phyloP scores from a whole-genome alignment of 2,329 filamentous ascomycete species.

The Emmonsia crescens region DNA sequence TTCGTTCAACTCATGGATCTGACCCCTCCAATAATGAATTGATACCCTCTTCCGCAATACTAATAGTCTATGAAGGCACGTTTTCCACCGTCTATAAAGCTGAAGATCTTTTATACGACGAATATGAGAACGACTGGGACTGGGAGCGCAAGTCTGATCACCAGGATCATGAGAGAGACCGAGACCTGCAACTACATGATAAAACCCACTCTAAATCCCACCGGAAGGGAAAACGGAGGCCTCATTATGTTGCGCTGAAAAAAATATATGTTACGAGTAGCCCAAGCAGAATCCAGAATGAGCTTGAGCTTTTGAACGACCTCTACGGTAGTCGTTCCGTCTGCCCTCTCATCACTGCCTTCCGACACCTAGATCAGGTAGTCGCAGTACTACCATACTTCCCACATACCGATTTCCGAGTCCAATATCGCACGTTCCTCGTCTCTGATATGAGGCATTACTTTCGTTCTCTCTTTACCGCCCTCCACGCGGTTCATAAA shows the following conservation, averaged over 20 bases:
- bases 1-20: constrained; percentile 28
- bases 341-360: constrained; percentile 94
- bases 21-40: background rate
- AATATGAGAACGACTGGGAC: constrained; percentile 82
- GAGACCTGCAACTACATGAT: constrained; percentile 17
- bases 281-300: constrained; percentile 85
- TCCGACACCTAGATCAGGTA: constrained; percentile 86
- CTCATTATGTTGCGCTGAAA: constrained; percentile 89
- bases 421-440: constrained; percentile 83
- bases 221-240: constrained; percentile 36
- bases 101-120: constrained; percentile 77
- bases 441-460: constrained; percentile 81
- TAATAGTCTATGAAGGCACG: constrained; percentile 51
- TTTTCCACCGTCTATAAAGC: constrained; percentile 99
- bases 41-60: constrained; percentile 6
- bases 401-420: constrained; percentile 82
- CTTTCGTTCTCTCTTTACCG: constrained; percentile 76
- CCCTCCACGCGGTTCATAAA: constrained; percentile 70
- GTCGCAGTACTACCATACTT: constrained; percentile 93
- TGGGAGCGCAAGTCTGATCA: constrained; percentile 45
- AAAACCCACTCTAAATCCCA: background rate
- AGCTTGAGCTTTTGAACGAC: constrained; percentile 85
- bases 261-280: constrained; percentile 99
- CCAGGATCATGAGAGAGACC: constrained; percentile 16
- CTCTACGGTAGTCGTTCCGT: constrained; percentile 73